Evolutionary conservation across 2,329 filamentous ascomycete genomes (phyloP), one percentile per base, ranked within the genome.

Genomic region (Bipolaris cookei): DNA sequence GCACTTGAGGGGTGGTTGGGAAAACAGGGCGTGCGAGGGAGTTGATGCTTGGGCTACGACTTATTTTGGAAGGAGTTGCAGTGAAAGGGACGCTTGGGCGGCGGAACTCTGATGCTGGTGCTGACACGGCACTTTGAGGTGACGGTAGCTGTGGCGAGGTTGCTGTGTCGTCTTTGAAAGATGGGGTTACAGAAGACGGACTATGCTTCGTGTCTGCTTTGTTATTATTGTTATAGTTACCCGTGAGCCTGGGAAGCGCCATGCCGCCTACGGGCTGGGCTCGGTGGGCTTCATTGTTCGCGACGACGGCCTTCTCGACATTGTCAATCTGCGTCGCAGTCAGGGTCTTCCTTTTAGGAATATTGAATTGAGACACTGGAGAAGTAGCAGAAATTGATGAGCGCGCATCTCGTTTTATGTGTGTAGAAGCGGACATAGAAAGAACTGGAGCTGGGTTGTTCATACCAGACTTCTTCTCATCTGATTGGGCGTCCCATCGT

Each of bases 261-360:
- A 66, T 63, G 2, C 59, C 63, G 18, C 58, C 61, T 58, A 59
- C n/a, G 39, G 59, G n/a, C 37, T 56, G 56, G 39, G 30, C 25
- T 58, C 38, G 58, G 32, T 59, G 46, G 21, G 55, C 56, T 44
- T 64, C 59, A 38, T 67, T 58, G 38, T 63, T 60, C 54, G 63
- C 65, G 25, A 62, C 57, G 51, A 64, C 63, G 51, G 58, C 63
- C 44, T 64, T 68, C 50, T 68, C 73, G 59, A 67, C 73, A 54
- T 76, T 77, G 61, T 73, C 68, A 70, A 77, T 71, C 76, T 78
- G 76, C 70, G 73, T 75, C 64, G 71, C 62, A 61, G 76, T 78
- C 75, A 80, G 71, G 67, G 77, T 73, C 73, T 79, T 80, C 61
- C 77, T 75, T 61, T 80, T 79, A 30, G 78, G 77, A 56, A 79